phyloP scores from a whole-genome alignment of 257 asterid genomes.

The Plantago elongata region DNA sequence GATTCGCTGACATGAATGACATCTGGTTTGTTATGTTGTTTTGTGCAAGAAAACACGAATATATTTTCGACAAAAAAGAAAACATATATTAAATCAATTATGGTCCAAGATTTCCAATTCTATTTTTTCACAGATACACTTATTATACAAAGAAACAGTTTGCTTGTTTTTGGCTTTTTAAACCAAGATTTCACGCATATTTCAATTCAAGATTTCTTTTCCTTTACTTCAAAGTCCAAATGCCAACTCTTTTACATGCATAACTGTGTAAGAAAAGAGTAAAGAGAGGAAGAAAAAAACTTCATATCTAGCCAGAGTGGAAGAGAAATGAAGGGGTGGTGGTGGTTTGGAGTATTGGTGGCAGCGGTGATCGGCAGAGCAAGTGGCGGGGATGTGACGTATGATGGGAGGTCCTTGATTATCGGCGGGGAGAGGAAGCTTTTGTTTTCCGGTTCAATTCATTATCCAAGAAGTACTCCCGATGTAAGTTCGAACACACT shows the following conservation, averaged over 20 bases:
- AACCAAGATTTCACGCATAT: background rate
- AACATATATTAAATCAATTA: background rate
- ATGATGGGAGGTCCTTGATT: conserved; percentile 16
- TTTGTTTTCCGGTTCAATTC: conserved; percentile 22
- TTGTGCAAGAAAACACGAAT: background rate
- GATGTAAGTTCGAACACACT: conserved; percentile 1
- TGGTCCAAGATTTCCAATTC: background rate
- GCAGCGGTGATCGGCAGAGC: background rate
- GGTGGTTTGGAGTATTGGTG: background rate
- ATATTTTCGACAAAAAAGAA: background rate
- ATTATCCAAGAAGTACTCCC: conserved; percentile 23
- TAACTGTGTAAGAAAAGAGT: background rate
- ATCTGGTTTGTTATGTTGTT: background rate
- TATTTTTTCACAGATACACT: background rate
- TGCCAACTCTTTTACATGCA: background rate
- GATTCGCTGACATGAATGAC: background rate
- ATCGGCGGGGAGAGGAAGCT: conserved; percentile 14
- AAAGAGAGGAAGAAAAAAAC: background rate
- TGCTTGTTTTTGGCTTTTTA: background rate
- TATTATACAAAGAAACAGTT: background rate
- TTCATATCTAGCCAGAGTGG: too few species aligned
- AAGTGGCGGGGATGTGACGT: conserved; percentile 13
- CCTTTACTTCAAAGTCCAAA: background rate
- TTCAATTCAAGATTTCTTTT: background rate
- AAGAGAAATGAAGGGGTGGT: background rate